Evolutionary conservation across 202 grass and related monocot genomes (phyloP).

Genomic region (Schoenoplectus triqueter): DNA sequence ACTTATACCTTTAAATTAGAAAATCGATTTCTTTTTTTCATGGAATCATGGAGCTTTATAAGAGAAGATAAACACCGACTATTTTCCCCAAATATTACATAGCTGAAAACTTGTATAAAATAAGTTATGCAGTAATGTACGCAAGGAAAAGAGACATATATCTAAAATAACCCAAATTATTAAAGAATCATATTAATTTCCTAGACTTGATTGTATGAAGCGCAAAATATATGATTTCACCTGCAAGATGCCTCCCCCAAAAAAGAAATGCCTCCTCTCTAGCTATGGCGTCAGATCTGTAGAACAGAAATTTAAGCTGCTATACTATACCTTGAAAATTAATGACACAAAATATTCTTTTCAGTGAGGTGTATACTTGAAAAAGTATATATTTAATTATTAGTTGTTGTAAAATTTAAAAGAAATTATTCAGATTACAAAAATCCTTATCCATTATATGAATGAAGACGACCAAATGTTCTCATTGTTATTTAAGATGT

Average conservation of each 20-base stretch:
- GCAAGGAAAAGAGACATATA: not conserved
- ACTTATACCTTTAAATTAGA: not conserved
- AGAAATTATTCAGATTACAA: too few relatives aligned
- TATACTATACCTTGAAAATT: too few relatives aligned
- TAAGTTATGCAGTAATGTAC: not conserved
- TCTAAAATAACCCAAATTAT: slow-evolving; percentile 5
- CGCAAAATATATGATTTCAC: not conserved
- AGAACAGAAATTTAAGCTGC: too few relatives aligned
- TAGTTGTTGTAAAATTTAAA: too few relatives aligned
- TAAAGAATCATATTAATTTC: not conserved
- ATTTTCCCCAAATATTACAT: not conserved
- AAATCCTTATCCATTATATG: too few relatives aligned
- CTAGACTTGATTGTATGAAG: not conserved
- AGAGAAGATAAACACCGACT: not conserved
- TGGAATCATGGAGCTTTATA: not conserved
- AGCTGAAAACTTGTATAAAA: slow-evolving; percentile 1
- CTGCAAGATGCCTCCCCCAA: not conserved
- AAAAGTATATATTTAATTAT: too few relatives aligned
- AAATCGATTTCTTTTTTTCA: not conserved
- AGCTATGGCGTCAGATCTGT: too few relatives aligned
- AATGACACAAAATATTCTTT: too few relatives aligned
- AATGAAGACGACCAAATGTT: too few relatives aligned
- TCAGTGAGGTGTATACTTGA: too few relatives aligned
- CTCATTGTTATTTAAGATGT: too few relatives aligned
- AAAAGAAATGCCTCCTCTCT: not conserved